Evolutionary conservation across 306 rosid genomes (phyloP), one percentile per base, ranked within the genome.

Genomic region (Biancaea sappan): DNA sequence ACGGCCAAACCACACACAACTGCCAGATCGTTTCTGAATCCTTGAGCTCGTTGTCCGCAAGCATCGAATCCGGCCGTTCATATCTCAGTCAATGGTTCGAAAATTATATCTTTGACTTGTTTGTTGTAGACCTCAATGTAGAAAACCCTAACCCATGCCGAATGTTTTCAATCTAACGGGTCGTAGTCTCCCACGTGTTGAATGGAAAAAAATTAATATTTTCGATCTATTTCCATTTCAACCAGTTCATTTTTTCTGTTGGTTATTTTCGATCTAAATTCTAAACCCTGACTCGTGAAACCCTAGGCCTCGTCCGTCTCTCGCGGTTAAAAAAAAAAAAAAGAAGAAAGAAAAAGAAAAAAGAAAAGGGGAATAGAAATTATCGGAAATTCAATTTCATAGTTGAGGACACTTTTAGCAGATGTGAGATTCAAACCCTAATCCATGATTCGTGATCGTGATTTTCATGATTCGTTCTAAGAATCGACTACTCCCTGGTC

Each of bases 291-390:
- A 16, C 22, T 31, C 41, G 24, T 18, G 41, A 29, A 31, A 10
- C 93, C 98, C 98, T 92, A 90, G 91, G 75, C 71, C 71, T 77
- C 82, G 77, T 47, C 86, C 83, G 84, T 80, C 80, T 73, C 83
- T 80, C 76, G 72, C 94, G 94, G 64, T 59, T 52, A 60, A 37
- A 29, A 71, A 56, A 24, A 37, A 38, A 11, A 50, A 66, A 54
- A 54, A 70, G 75, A 84, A 67, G 88, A 88, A 88, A 84, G n/a
- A n/a, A n/a, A n/a, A n/a, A n/a, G n/a, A n/a, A n/a, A n/a, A n/a
- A n/a, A n/a, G n/a, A n/a, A n/a, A n/a, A n/a, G n/a, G n/a, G n/a
- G n/a, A n/a, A n/a, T n/a, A n/a, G n/a, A n/a, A n/a, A n/a, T n/a
- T n/a, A n/a, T n/a, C n/a, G n/a, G n/a, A n/a, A n/a, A n/a, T n/a